Evolutionary conservation across 2,329 filamentous ascomycete species (phyloP).

Genomic region (Stemphylium lycopersici): DNA sequence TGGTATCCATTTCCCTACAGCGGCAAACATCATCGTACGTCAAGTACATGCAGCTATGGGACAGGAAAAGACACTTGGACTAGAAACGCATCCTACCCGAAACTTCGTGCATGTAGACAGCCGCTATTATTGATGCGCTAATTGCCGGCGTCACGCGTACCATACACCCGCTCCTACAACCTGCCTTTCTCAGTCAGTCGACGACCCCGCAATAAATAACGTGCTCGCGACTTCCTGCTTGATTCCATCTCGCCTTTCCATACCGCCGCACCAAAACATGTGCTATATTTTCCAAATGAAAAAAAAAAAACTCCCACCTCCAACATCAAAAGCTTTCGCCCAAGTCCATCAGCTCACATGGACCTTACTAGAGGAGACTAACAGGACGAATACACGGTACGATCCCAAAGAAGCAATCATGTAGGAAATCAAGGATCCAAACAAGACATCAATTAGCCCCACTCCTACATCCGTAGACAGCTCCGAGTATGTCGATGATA

Average conservation of each 20-base stretch:
- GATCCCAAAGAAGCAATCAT: background rate
- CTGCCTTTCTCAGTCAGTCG: background rate
- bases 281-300: background rate
- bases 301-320: background rate
- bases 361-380: background rate
- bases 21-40: background rate
- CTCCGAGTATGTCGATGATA: background rate
- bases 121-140: background rate
- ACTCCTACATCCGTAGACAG: background rate
- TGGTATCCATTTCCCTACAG: background rate
- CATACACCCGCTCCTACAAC: background rate
- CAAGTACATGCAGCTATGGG: background rate
- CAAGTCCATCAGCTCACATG: background rate
- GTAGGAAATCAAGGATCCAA: background rate
- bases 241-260: background rate
- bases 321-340: background rate
- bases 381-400: too few relatives aligned
- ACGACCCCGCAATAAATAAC: slow-evolving; percentile 2
- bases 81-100: background rate
- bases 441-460: background rate
- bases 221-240: slow-evolving; percentile 1
- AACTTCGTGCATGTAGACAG: background rate
- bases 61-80: too few relatives aligned
- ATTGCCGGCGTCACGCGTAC: background rate
- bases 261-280: background rate